Percentiles rank a stretch among this genome's conserved stretches.
Conservation (phyloP, 495 filamentous ascomycete genomes). For the Ascobolus immersus region DNA sequence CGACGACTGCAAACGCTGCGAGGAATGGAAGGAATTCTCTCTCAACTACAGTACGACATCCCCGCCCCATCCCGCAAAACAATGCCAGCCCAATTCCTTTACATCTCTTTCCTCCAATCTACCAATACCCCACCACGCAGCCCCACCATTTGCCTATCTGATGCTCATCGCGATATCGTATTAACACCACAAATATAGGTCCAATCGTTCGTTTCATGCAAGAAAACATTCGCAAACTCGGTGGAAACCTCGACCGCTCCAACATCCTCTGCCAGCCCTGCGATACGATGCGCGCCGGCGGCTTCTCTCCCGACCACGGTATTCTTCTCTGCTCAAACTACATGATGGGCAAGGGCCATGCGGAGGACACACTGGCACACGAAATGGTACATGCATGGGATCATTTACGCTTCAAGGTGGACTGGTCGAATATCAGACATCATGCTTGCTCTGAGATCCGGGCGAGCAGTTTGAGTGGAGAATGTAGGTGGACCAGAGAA, state of each 20-base stretch:
- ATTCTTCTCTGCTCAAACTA: constrained; percentile 81
- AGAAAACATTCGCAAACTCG: constrained; percentile 49
- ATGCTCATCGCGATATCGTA: not conserved
- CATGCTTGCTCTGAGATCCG: constrained; percentile 95
- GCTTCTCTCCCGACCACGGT: constrained; percentile 59
- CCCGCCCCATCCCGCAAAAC: not conserved
- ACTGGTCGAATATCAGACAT: constrained; percentile 58
- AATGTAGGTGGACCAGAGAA: constrained; percentile 78
- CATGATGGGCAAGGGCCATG: constrained; percentile 40
- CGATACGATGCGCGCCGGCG: constrained; percentile 38
- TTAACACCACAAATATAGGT: constrained; percentile 21
- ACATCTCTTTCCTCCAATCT: no score
- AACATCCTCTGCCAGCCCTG: constrained; percentile 69
- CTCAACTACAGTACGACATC: constrained; percentile 39
- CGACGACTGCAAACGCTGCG: constrained; percentile 49
- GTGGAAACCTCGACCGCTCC: constrained; percentile 38
- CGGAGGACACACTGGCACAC: constrained; percentile 87
- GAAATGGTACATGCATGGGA: constrained; percentile 98
- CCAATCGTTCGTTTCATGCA: constrained; percentile 66
- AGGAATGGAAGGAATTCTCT: constrained; percentile 51
- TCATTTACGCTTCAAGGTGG: constrained; percentile 67
- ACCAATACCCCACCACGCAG: no score
- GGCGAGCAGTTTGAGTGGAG: constrained; percentile 70
- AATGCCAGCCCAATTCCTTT: not conserved
- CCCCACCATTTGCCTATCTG: not conserved